Percentiles rank a stretch among this genome's conserved stretches.
These are phyloP conservation scores for Phoma sp. DNA, from an alignment of 2,329 filamentous ascomycete species.

Conservation along the genomic window DNA sequence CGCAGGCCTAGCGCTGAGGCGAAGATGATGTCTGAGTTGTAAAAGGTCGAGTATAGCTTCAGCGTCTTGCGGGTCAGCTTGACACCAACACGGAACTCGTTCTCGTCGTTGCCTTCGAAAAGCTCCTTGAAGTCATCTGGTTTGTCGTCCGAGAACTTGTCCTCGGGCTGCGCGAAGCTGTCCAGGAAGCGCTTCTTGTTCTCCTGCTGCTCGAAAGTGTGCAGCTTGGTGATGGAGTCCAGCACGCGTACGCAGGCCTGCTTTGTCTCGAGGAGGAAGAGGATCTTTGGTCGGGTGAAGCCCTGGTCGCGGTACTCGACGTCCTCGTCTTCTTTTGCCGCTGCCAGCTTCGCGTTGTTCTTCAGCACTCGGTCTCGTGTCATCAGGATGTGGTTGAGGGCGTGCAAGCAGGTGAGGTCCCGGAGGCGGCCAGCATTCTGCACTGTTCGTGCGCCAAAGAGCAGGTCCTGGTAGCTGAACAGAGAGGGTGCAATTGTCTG, in stretches of 20 bases:
- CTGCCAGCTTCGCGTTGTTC: conserved; percentile 81
- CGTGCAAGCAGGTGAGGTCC: conserved; percentile 79
- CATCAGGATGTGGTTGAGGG: conserved; percentile 91
- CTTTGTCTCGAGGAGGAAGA: conserved; percentile 88
- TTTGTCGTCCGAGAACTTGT: conserved; percentile 74
- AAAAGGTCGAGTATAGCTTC: conserved; percentile 94
- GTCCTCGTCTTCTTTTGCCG: conserved; percentile 66
- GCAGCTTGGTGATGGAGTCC: conserved; percentile 77
- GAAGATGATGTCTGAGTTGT: conserved; percentile 93
- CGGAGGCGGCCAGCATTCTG: conserved; percentile 74
- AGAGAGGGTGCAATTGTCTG: conserved; percentile 73
- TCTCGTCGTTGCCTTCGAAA: conserved; percentile 94
- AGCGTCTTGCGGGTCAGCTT: conserved; percentile 97
- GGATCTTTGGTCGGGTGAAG: conserved; percentile 91
- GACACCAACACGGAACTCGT: conserved; percentile 94
- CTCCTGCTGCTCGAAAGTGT: conserved; percentile 88
- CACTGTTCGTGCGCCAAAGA: conserved; percentile 76
- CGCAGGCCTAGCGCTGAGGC: conserved; percentile 89
- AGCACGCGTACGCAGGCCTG: conserved; percentile 83
- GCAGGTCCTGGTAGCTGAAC: conserved; percentile 82
- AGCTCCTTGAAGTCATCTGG: conserved; percentile 87
- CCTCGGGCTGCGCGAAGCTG: conserved; percentile 73
- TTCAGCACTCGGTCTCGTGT: conserved; percentile 91
- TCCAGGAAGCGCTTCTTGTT: conserved; percentile 94
- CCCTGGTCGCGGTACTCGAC: conserved; percentile 89